These are phyloP conservation scores for Nigrospora oryzae DNA, from an alignment of 2,329 filamentous ascomycete species.

Conservation along the genomic window DNA sequence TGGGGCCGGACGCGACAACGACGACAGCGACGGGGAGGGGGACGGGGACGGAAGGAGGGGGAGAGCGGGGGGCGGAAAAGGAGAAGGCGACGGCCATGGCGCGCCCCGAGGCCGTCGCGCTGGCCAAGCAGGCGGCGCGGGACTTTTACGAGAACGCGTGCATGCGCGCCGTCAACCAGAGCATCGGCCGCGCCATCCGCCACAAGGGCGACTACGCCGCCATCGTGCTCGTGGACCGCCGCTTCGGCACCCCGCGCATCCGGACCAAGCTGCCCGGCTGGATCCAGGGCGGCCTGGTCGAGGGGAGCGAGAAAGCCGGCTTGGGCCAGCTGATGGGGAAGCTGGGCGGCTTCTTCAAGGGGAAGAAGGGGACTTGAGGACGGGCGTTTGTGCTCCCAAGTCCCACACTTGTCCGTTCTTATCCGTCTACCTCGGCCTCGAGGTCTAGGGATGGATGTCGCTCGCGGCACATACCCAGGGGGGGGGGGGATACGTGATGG, in stretches of 20 bases:
- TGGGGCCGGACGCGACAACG: constrained; percentile 1
- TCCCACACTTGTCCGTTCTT: too few species aligned
- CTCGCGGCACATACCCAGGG: too few species aligned
- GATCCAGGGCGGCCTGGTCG: constrained; percentile 66
- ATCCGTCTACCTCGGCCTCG: too few species aligned
- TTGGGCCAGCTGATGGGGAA: constrained; percentile 52
- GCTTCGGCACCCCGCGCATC: constrained; percentile 70
- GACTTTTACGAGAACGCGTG: constrained; percentile 92
- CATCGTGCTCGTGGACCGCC: constrained; percentile 74
- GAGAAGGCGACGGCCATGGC: constrained; percentile 3
- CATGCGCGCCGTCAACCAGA: constrained; percentile 96
- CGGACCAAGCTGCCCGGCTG: constrained; percentile 75
- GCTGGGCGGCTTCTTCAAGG: constrained; percentile 49
- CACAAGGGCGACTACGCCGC: constrained; percentile 84
- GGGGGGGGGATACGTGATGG: too few species aligned
- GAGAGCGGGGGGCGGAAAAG: too few species aligned
- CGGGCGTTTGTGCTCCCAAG: too few species aligned
- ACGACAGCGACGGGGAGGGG: neutral
- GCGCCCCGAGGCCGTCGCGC: constrained; percentile 20
- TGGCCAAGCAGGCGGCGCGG: constrained; percentile 50
- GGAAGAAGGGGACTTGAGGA: constrained; percentile 26
- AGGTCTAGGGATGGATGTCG: too few species aligned
- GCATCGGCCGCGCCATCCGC: constrained; percentile 84
- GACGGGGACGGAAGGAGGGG: too few species aligned
- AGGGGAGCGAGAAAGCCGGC: constrained; percentile 37